A percentile compares a stretch with the other conserved stretches of the same genome.
Evolutionary conservation across 2,329 filamentous ascomycete genomes (phyloP).

Genomic region (Fusarium mangiferae): DNA sequence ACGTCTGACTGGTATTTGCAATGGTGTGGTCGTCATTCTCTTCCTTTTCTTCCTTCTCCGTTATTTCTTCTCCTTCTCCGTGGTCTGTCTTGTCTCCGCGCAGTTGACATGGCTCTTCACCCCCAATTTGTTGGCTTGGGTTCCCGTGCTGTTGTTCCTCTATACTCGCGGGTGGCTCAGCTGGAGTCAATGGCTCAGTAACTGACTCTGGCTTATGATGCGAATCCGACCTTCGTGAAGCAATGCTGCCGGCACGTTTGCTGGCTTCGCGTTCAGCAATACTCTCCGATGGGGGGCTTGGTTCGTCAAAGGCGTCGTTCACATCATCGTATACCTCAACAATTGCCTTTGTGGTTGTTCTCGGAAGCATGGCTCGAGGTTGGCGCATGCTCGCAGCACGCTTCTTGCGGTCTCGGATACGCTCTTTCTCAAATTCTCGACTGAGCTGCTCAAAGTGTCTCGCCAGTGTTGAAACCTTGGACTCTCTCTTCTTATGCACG

Average conservation of each 20-base stretch:
- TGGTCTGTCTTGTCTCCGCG: conserved; percentile 16
- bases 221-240: conserved; percentile 46
- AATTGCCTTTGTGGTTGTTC: conserved; percentile 92
- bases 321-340: conserved; percentile 97
- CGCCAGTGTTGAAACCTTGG: conserved; percentile 89
- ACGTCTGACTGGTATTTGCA: conserved; percentile 59
- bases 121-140: conserved; percentile 44
- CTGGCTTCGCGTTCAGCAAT: conserved; percentile 46
- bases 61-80: conserved; percentile 38
- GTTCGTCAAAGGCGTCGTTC: conserved; percentile 89
- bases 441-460: conserved; percentile 97
- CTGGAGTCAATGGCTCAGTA: conserved; percentile 38
- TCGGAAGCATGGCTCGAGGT: conserved; percentile 82
- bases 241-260: conserved; percentile 41
- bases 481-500: conserved; percentile 77
- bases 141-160: conserved; percentile 39
- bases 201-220: conserved; percentile 25
- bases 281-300: conserved; percentile 64
- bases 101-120: conserved; percentile 43
- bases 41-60: conserved; percentile 42
- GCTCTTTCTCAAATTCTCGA: conserved; percentile 94
- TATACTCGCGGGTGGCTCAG: conserved; percentile 34
- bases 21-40: conserved; percentile 46
- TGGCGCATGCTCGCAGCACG: conserved; percentile 78
- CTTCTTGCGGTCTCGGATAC: conserved; percentile 84